Percentiles rank a stretch among this genome's conserved stretches.
These are phyloP conservation scores for Anthracocystis panici-leucophaei DNA, from an alignment of 1,284 basidiomycete species.

Conservation along the genomic window DNA sequence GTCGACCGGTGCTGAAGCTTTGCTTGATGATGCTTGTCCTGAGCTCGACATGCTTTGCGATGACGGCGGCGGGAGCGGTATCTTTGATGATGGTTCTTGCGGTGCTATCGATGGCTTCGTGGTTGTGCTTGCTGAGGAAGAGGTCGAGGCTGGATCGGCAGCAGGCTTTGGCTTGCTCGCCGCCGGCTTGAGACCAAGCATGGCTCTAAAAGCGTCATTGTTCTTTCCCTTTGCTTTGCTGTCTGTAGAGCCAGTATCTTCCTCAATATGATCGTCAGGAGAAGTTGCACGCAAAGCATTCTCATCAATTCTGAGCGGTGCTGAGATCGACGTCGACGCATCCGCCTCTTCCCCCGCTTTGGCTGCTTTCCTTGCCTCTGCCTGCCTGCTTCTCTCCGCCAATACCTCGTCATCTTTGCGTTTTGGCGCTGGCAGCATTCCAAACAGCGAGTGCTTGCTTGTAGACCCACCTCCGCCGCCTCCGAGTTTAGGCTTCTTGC, in stretches of 20 bases:
- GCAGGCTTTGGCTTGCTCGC: constrained; percentile 12
- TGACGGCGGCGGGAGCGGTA: neutral
- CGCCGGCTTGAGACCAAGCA: constrained; percentile 63
- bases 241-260: neutral
- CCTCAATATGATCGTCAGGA: neutral
- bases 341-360: constrained; percentile 19
- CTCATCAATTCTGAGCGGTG: constrained; percentile 14
- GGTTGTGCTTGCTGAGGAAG: neutral
- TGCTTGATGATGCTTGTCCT: constrained; percentile 6
- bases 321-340: neutral
- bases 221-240: constrained; percentile 48
- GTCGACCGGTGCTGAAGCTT: constrained; percentile 26
- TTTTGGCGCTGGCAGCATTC: constrained; percentile 65
- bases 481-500: constrained; percentile 21
- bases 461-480: constrained; percentile 5
- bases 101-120: neutral
- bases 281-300: neutral
- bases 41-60: neutral
- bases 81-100: neutral
- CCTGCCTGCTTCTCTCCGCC: constrained; percentile 39
- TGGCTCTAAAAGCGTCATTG: constrained; percentile 67
- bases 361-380: constrained; percentile 37
- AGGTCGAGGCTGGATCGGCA: neutral
- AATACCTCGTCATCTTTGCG: constrained; percentile 37
- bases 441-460: constrained; percentile 51